A percentile compares a stretch with the other conserved stretches of the same genome.
Conservation (phyloP, 106 monocot genomes). For the Platanthera zijinensis region DNA sequence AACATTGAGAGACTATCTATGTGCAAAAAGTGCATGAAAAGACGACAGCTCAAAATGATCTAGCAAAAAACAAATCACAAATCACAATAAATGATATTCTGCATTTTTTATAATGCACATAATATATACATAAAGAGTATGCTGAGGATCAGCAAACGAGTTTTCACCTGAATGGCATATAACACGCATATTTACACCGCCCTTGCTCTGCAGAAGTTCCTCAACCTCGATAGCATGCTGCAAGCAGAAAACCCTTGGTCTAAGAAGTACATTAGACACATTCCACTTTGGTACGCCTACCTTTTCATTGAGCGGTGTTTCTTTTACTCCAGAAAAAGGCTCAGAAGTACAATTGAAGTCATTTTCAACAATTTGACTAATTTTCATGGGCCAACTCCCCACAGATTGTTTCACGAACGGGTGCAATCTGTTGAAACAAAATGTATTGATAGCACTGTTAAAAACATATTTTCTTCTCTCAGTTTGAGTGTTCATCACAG, state of each 20-base stretch:
- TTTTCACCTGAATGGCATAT: constrained; percentile 87
- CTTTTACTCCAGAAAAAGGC: constrained; percentile 8
- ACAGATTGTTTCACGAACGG: background rate
- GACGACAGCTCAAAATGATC: background rate
- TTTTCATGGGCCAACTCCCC: background rate
- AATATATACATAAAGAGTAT: background rate
- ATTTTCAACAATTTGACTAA: background rate
- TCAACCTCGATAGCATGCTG: constrained; percentile 82
- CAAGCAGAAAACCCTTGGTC: constrained; percentile 85
- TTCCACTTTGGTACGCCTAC: constrained; percentile 24
- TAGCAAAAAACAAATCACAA: constrained; percentile 1
- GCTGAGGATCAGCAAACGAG: background rate
- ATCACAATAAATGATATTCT: background rate
- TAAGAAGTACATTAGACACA: constrained; percentile 25
- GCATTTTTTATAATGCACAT: background rate
- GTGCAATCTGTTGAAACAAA: background rate
- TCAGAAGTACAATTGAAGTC: background rate
- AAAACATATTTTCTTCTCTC: background rate
- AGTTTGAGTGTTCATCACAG: background rate
- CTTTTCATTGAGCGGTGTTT: constrained; percentile 1
- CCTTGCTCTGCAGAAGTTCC: constrained; percentile 44
- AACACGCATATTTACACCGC: constrained; percentile 48
- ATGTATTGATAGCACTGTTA: background rate
- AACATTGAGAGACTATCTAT: background rate
- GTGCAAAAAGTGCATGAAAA: background rate